These are phyloP conservation scores for Cyberlindnera mycetangii DNA, from an alignment of 805 yeast genomes.

Conservation along the genomic window DNA sequence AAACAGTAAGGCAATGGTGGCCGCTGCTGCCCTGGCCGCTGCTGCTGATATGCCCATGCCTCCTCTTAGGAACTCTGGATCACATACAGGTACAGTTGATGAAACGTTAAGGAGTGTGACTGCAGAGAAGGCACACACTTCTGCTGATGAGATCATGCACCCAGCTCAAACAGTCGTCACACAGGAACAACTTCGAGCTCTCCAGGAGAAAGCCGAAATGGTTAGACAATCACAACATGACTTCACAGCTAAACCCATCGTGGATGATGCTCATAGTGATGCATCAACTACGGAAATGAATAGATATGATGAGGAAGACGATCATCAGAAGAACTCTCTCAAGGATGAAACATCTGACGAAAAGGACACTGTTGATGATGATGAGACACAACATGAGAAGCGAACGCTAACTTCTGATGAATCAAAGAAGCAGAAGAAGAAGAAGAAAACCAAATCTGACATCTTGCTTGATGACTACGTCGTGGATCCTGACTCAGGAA, in stretches of 20 bases:
- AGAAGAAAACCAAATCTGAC: slow-evolving; percentile 13
- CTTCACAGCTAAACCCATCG: slow-evolving; percentile 7
- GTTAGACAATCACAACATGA: slow-evolving; percentile 7
- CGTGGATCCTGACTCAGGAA: slow-evolving; percentile 79
- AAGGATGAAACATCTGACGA: slow-evolving; percentile 8
- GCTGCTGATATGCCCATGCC: slow-evolving; percentile 80
- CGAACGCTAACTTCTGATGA: neutral
- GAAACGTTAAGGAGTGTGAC: slow-evolving; percentile 12
- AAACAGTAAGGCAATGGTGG: slow-evolving; percentile 54
- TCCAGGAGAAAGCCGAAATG: slow-evolving; percentile 8
- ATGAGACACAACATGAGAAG: slow-evolving; percentile 16
- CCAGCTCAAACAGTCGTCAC: slow-evolving; percentile 1
- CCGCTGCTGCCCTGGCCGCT: slow-evolving; percentile 81
- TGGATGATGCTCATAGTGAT: slow-evolving; percentile 7
- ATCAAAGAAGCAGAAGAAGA: slow-evolving; percentile 9
- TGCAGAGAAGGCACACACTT: slow-evolving; percentile 1
- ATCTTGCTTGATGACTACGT: slow-evolving; percentile 37
- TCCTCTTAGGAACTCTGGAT: slow-evolving; percentile 23
- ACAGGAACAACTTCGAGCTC: slow-evolving; percentile 9
- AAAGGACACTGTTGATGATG: slow-evolving; percentile 8
- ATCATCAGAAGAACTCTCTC: neutral
- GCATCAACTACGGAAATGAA: slow-evolving; percentile 12
- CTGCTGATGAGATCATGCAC: slow-evolving; percentile 5
- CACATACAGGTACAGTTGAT: slow-evolving; percentile 10
- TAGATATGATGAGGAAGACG: slow-evolving; percentile 2